Conservation (phyloP, 2,329 filamentous ascomycete genomes). For the Mariannaea sp. region DNA sequence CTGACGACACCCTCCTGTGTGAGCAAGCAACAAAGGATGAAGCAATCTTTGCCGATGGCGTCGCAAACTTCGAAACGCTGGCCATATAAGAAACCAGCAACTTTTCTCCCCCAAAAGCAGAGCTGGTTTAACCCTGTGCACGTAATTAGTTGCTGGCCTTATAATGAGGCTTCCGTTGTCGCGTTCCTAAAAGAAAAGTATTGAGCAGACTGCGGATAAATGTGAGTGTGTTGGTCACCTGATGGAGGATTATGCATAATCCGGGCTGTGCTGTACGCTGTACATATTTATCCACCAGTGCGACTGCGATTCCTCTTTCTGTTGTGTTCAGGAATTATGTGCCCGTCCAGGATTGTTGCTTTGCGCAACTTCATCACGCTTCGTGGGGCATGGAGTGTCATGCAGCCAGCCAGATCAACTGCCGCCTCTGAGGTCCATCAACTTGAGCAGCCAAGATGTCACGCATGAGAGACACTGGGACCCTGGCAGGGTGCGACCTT, state of each 20-base stretch:
- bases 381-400: constrained; percentile 10
- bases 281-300: constrained; percentile 13
- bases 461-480: constrained; percentile 21
- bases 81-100: constrained; percentile 4
- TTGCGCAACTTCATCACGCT: constrained; percentile 8
- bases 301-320: constrained; percentile 5
- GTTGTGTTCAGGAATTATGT: neutral
- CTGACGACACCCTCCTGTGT: neutral
- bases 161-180: neutral
- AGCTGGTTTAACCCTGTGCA: neutral
- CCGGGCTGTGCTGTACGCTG: neutral
- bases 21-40: constrained; percentile 5
- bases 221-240: no score
- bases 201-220: neutral
- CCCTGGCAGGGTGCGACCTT: constrained; percentile 3
- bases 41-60: constrained; percentile 2
- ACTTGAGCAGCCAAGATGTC: constrained; percentile 15
- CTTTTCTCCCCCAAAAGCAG: neutral
- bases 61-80: constrained; percentile 12
- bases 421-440: constrained; percentile 15
- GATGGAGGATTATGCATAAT: constrained; percentile 5
- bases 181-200: neutral
- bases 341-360: neutral
- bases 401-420: constrained; percentile 13
- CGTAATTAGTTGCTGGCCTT: constrained; percentile 10